Conservation (phyloP, 495 filamentous ascomycete species). For the Hypoxylon lenormandii region DNA sequence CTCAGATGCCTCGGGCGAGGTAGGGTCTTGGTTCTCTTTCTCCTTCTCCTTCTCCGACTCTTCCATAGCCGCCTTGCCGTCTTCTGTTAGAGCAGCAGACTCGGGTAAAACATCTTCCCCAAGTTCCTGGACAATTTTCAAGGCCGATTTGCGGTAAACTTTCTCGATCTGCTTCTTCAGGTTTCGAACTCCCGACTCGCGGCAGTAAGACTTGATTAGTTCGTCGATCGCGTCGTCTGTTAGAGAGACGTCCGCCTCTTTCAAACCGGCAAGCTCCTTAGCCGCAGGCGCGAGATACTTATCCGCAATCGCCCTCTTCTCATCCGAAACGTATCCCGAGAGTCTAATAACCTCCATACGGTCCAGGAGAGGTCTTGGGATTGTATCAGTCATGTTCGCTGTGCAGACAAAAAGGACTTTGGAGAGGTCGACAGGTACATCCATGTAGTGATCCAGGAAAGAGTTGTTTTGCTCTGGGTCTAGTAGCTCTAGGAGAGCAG, state of each 20-base stretch:
- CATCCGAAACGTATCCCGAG: constrained; percentile 95
- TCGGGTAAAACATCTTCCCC: constrained; percentile 88
- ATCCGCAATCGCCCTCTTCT: constrained; percentile 99
- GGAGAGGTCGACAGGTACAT: constrained; percentile 96
- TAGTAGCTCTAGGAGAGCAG: constrained; percentile 90
- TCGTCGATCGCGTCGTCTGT: constrained; percentile 88
- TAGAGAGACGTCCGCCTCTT: constrained; percentile 88
- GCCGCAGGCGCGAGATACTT: constrained; percentile 90
- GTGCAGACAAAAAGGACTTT: constrained; percentile 99
- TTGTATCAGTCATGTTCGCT: constrained; percentile 98
- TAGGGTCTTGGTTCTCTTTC: constrained; percentile 35
- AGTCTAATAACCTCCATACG: constrained; percentile 98
- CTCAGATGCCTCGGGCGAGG: constrained; percentile 46
- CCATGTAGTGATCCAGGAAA: constrained; percentile 98
- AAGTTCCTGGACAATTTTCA: constrained; percentile 95
- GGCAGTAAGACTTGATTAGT: constrained; percentile 97
- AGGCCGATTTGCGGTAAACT: constrained; percentile 94
- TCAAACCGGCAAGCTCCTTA: constrained; percentile 88
- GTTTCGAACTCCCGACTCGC: constrained; percentile 96
- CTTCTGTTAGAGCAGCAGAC: constrained; percentile 83
- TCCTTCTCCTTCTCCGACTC: constrained; percentile 65
- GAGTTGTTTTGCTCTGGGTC: constrained; percentile 98
- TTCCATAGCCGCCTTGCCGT: constrained; percentile 84
- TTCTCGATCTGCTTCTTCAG: constrained; percentile 99
- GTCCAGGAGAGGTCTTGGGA: constrained; percentile 91